A percentile compares a stretch with the other conserved stretches of the same genome.
Conservation (phyloP, 2,329 filamentous ascomycete genomes). For the Sporothrix globosa region DNA sequence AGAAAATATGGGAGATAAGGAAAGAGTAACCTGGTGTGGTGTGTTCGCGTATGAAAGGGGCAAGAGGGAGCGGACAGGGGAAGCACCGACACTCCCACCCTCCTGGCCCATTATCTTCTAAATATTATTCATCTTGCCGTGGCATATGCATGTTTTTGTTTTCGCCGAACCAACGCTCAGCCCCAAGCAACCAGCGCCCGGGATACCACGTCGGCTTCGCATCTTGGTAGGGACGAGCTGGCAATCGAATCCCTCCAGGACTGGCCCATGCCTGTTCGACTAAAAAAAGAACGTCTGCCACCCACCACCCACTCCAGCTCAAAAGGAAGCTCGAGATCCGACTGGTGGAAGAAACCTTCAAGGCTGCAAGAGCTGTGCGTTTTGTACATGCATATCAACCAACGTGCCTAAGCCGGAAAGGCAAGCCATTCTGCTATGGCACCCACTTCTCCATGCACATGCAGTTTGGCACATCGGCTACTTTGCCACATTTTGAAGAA, state of each 20-base stretch:
- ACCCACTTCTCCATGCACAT: constrained; percentile 6
- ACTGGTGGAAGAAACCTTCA: constrained; percentile 25
- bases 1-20: constrained; percentile 1
- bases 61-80: neutral
- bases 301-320: neutral
- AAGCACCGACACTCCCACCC: neutral
- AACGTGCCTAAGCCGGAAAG: neutral
- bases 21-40: neutral
- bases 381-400: neutral
- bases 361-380: neutral
- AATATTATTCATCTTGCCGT: neutral
- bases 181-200: neutral
- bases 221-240: constrained; percentile 15
- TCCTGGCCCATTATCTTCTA: neutral
- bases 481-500: neutral
- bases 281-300: neutral
- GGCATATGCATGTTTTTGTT: constrained; percentile 5
- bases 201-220: neutral
- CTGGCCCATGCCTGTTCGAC: neutral
- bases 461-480: constrained; percentile 7
- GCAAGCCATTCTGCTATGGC: neutral
- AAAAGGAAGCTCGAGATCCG: constrained; percentile 1
- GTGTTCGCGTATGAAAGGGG: neutral
- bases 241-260: constrained; percentile 20
- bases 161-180: constrained; percentile 7